Conservation (phyloP, 805 yeast species). For the Schizosaccharomyces cryophilus region DNA sequence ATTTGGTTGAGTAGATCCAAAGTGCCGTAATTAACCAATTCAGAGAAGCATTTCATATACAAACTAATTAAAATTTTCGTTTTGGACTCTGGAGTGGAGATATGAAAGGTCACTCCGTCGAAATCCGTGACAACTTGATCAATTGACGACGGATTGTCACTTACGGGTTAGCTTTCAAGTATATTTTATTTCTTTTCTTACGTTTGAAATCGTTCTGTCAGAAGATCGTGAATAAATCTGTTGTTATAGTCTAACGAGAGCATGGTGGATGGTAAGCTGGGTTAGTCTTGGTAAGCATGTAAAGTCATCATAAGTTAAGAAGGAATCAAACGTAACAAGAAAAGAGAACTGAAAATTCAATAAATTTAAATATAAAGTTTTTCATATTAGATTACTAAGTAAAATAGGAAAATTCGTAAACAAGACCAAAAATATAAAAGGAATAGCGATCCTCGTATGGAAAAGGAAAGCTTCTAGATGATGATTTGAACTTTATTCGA, state of each 20-base stretch:
- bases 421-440: too few relatives aligned
- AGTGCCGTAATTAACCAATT: constrained; percentile 39
- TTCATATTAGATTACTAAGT: too few relatives aligned
- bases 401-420: too few relatives aligned
- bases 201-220: constrained; percentile 29
- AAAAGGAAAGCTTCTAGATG: background rate
- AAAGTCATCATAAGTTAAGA: too few relatives aligned
- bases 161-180: constrained; percentile 4
- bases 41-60: constrained; percentile 53
- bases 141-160: constrained; percentile 13
- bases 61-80: constrained; percentile 40
- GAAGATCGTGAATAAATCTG: constrained; percentile 53
- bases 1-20: constrained; percentile 21
- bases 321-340: too few relatives aligned
- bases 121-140: constrained; percentile 86
- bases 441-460: too few relatives aligned
- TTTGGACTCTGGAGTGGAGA: constrained; percentile 67
- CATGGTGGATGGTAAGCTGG: constrained; percentile 22
- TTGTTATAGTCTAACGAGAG: constrained; percentile 69
- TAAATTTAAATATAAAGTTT: too few relatives aligned
- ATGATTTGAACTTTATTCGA: background rate
- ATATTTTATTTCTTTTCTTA: constrained; percentile 22
- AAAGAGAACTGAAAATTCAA: too few relatives aligned
- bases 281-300: background rate
- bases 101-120: constrained; percentile 82